Evolutionary conservation across 78 protist species (phyloP).

Genomic region (Dictyostelium capitatum): DNA sequence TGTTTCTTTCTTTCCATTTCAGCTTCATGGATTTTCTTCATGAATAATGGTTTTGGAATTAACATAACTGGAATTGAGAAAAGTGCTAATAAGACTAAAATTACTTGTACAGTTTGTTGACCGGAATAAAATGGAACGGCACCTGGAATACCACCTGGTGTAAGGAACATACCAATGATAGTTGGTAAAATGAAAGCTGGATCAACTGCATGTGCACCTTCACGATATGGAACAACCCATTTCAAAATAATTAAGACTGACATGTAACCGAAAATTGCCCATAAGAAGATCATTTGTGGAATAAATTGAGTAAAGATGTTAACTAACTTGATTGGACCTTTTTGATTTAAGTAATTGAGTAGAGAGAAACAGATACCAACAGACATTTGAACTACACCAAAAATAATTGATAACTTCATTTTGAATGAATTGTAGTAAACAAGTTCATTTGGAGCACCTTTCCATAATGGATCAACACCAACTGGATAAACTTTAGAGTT

Average conservation of each 20-base stretch:
- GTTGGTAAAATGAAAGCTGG: constrained; percentile 76
- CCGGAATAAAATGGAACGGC: constrained; percentile 38
- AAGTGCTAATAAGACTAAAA: constrained; percentile 90
- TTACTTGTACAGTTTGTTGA: constrained; percentile 85
- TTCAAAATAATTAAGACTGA: constrained; percentile 79
- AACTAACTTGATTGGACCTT: constrained; percentile 86
- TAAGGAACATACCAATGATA: constrained; percentile 78
- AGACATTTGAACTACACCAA: constrained; percentile 99
- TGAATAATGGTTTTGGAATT: constrained; percentile 91
- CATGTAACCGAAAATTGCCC: constrained; percentile 97
- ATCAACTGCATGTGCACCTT: not conserved
- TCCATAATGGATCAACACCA: constrained; percentile 95
- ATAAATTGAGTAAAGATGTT: constrained; percentile 91
- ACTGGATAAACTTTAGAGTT: constrained; percentile 82
- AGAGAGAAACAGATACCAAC: constrained; percentile 93
- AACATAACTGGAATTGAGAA: constrained; percentile 94
- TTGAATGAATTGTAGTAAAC: constrained; percentile 98
- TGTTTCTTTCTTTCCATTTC: constrained; percentile 9
- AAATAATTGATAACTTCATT: constrained; percentile 98
- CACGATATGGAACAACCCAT: constrained; percentile 68
- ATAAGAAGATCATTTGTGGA: constrained; percentile 98
- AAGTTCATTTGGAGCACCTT: constrained; percentile 93
- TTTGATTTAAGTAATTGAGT: constrained; percentile 86
- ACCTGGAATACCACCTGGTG: constrained; percentile 41
- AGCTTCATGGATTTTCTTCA: constrained; percentile 36